phyloP scores from a whole-genome alignment of 331 rosid species.

The Quercus phellos region DNA sequence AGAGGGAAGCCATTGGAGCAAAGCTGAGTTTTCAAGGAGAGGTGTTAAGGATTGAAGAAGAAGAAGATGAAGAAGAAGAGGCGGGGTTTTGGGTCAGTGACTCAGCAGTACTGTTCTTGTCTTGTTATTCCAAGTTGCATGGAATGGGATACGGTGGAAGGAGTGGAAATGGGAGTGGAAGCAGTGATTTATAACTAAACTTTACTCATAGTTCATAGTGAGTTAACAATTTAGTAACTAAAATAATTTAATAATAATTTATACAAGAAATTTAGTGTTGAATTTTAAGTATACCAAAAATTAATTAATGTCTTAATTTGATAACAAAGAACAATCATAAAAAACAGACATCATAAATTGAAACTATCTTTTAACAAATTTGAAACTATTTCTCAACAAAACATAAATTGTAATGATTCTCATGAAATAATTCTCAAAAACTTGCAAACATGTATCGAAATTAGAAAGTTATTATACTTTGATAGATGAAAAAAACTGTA shows the following conservation, averaged over 20 bases:
- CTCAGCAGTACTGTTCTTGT: too few relatives aligned
- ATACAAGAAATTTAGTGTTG: not conserved
- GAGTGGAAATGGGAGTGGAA: not conserved
- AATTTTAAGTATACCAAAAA: fast-evolving
- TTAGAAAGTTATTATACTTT: too few relatives aligned
- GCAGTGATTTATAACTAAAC: not conserved
- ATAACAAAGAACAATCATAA: fast-evolving
- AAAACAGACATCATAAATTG: too few relatives aligned
- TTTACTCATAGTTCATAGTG: too few relatives aligned
- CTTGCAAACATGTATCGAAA: too few relatives aligned
- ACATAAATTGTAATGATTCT: too few relatives aligned
- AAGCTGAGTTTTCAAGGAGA: not conserved
- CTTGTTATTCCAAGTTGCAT: not conserved
- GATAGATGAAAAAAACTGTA: too few relatives aligned
- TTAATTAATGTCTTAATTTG: too few relatives aligned
- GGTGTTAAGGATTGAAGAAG: not conserved
- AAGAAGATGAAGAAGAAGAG: not conserved
- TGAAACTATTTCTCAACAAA: too few relatives aligned
- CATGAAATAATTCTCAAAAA: too few relatives aligned
- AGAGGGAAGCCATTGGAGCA: conserved; percentile 54
- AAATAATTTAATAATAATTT: conserved; percentile 1
- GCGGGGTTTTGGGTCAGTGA: not conserved
- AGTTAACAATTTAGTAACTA: not conserved
- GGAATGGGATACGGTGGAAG: not conserved
- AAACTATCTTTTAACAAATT: too few relatives aligned